Percentiles rank a stretch among this genome's conserved stretches.
Evolutionary conservation across 2,329 filamentous ascomycete genomes (phyloP).

Genomic region (Septoria petroselini): DNA sequence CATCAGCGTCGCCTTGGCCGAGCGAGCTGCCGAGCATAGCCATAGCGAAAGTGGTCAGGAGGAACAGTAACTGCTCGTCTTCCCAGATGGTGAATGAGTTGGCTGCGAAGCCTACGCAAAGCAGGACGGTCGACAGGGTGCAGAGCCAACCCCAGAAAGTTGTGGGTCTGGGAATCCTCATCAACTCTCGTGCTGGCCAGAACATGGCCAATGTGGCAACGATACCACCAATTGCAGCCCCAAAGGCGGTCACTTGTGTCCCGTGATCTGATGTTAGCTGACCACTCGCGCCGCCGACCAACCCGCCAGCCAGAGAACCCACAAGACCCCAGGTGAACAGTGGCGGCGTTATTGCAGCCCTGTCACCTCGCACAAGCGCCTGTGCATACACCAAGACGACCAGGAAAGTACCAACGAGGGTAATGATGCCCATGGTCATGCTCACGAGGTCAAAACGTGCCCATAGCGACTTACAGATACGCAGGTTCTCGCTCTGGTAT

Average conservation of each 20-base stretch:
- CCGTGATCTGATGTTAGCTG: constrained; percentile 39
- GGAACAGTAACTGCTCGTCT: constrained; percentile 88
- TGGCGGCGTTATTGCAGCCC: constrained; percentile 52
- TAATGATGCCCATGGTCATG: constrained; percentile 75
- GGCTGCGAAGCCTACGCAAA: constrained; percentile 90
- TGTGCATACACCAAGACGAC: constrained; percentile 71
- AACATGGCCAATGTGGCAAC: constrained; percentile 43
- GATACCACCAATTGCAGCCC: constrained; percentile 41
- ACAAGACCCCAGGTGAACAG: constrained; percentile 52
- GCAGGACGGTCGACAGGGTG: constrained; percentile 73
- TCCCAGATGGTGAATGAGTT: constrained; percentile 99
- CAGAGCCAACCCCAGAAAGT: constrained; percentile 87
- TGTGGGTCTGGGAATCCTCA: constrained; percentile 61
- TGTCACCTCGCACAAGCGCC: constrained; percentile 50
- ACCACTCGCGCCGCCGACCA: constrained; percentile 32
- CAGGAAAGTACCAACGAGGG: constrained; percentile 66
- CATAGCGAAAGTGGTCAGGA: constrained; percentile 81
- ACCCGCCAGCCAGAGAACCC: constrained; percentile 46
- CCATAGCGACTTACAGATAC: constrained; percentile 80
- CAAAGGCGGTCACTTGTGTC: constrained; percentile 43
- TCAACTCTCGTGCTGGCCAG: constrained; percentile 41
- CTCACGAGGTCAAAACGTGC: constrained; percentile 83
- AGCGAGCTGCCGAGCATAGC: constrained; percentile 72
- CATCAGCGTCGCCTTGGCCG: constrained; percentile 62
- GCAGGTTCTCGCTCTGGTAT: constrained; percentile 77